Conservation (phyloP, 2,329 filamentous ascomycete genomes). For the Ascochyta clinopodiicola region DNA sequence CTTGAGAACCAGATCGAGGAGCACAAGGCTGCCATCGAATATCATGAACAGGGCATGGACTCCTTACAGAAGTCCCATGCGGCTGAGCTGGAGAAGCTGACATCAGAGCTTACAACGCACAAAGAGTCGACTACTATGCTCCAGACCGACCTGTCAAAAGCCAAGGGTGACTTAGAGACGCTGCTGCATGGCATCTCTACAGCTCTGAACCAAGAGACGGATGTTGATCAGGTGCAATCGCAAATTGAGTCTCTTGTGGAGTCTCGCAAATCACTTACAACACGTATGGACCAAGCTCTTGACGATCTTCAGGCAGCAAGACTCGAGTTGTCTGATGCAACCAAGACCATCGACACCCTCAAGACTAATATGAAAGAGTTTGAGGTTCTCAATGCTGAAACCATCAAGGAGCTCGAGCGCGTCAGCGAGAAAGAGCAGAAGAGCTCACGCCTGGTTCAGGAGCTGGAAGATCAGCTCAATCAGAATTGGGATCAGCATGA, state of each 20-base stretch:
- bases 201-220: conserved; percentile 68
- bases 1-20: conserved; percentile 64
- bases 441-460: conserved; percentile 88
- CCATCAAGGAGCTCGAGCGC: conserved; percentile 63
- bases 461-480: conserved; percentile 95
- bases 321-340: conserved; percentile 52
- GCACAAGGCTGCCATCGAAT: conserved; percentile 62
- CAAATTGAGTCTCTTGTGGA: conserved; percentile 54
- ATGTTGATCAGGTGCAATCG: conserved; percentile 49
- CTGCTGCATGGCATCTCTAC: conserved; percentile 68
- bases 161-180: conserved; percentile 65
- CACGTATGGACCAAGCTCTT: conserved; percentile 52
- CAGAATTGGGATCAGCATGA: conserved; percentile 95
- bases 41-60: conserved; percentile 61
- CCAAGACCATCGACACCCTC: conserved; percentile 47
- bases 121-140: conserved; percentile 43
- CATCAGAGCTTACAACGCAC: conserved; percentile 43
- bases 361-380: conserved; percentile 55
- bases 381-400: conserved; percentile 59
- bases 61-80: conserved; percentile 62
- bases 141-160: conserved; percentile 65
- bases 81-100: conserved; percentile 59
- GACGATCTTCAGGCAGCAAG: conserved; percentile 52
- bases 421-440: conserved; percentile 78
- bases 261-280: conserved; percentile 54